A percentile compares a stretch with the other conserved stretches of the same genome.
Evolutionary conservation across 1,284 basidiomycete genomes (phyloP).

Genomic region (Cryptococcus neoformans): DNA sequence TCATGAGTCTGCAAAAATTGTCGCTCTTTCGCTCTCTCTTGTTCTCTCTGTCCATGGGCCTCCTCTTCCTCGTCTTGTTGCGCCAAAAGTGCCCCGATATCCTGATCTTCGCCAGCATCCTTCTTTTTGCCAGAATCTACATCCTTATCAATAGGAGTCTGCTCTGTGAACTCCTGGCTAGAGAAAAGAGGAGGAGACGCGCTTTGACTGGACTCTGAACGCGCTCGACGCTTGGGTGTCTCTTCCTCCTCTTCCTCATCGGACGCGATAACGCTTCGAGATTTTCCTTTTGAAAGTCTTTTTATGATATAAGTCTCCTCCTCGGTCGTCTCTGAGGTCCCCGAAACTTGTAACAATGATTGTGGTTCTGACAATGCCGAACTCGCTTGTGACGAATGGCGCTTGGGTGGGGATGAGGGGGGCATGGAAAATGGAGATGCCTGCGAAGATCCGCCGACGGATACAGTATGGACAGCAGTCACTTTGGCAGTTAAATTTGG

Average conservation of each 20-base stretch:
- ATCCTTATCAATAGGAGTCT: background rate
- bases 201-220: background rate
- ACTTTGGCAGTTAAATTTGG: no score
- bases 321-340: no score
- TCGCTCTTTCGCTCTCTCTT: background rate
- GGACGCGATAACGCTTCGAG: slow-evolving; percentile 6
- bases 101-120: background rate
- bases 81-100: background rate
- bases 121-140: background rate
- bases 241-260: slow-evolving; percentile 19
- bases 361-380: no score
- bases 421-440: no score
- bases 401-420: no score
- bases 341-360: no score
- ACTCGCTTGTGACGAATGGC: no score
- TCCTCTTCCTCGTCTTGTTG: background rate
- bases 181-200: background rate
- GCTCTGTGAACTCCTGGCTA: slow-evolving; percentile 3
- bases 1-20: no score
- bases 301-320: no score
- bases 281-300: no score
- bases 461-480: no score
- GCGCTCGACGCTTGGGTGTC: slow-evolving; percentile 3
- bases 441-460: no score
- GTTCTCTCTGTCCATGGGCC: background rate